Evolutionary conservation across 352 stramenopile species (phyloP).

Genomic region (Globisporangium echinulatum): DNA sequence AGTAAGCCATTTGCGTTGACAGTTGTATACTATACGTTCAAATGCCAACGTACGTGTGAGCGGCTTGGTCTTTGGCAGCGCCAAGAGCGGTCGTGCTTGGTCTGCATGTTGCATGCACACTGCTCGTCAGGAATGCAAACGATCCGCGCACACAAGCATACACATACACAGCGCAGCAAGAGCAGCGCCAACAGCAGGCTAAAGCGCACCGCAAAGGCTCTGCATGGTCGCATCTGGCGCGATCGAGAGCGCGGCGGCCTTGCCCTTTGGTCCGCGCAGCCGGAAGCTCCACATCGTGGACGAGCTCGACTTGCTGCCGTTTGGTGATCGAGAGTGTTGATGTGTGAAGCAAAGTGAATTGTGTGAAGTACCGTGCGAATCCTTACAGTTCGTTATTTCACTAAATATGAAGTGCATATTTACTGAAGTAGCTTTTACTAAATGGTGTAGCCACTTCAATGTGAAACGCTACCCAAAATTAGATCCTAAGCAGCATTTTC

Average conservation of each 20-base stretch:
- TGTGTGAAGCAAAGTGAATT: neutral
- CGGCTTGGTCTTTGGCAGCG: conserved; percentile 30
- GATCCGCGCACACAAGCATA: neutral
- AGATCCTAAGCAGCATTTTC: neutral
- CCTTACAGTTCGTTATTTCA: neutral
- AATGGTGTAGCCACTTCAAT: too few species aligned
- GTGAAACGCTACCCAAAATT: too few species aligned
- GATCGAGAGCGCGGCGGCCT: conserved; percentile 46
- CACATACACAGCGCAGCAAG: neutral
- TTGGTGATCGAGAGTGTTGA: too few species aligned
- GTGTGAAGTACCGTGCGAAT: neutral
- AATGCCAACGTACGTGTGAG: conserved; percentile 37
- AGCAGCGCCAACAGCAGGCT: neutral
- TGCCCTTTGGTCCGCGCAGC: conserved; percentile 50
- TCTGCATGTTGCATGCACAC: conserved; percentile 19
- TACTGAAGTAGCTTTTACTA: too few species aligned
- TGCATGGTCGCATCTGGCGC: conserved; percentile 27
- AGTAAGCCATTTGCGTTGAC: neutral
- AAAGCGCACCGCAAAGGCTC: conserved; percentile 39
- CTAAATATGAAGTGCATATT: too few species aligned
- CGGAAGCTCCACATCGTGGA: conserved; percentile 58
- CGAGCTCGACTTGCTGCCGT: neutral
- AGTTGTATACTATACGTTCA: neutral
- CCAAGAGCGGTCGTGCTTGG: conserved; percentile 32
- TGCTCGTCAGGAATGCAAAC: neutral